phyloP scores from a whole-genome alignment of 352 stramenopile genomes.

The Phytophthora aleatoria region DNA sequence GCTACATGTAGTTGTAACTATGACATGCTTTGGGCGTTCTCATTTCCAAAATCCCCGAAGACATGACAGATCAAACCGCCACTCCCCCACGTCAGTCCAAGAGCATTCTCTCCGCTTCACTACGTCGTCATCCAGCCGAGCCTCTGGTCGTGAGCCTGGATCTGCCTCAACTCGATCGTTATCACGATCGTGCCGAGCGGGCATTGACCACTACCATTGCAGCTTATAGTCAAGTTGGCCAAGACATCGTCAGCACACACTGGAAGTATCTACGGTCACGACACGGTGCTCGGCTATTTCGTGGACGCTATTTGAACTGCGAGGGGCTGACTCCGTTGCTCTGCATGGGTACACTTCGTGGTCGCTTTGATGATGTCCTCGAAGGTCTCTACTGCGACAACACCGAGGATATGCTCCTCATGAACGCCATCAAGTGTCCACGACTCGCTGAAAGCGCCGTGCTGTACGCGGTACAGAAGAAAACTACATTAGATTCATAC shows the following conservation, averaged over 20 bases:
- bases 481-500: slow-evolving; percentile 24
- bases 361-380: slow-evolving; percentile 43
- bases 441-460: slow-evolving; percentile 32
- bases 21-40: no score
- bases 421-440: slow-evolving; percentile 34
- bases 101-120: slow-evolving; percentile 1
- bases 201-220: slow-evolving; percentile 31
- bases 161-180: slow-evolving; percentile 27
- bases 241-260: slow-evolving; percentile 26
- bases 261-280: slow-evolving; percentile 39
- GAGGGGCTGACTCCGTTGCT: slow-evolving; percentile 23
- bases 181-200: slow-evolving; percentile 29
- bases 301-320: slow-evolving; percentile 10
- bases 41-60: no score
- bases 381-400: slow-evolving; percentile 38
- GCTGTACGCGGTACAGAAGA: slow-evolving; percentile 27
- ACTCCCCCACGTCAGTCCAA: neutral
- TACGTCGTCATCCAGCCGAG: slow-evolving; percentile 8
- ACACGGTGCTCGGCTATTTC: slow-evolving; percentile 30
- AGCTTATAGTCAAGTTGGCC: slow-evolving; percentile 31
- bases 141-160: slow-evolving; percentile 1
- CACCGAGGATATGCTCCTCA: slow-evolving; percentile 38
- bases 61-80: no score
- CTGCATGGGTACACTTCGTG: slow-evolving; percentile 32
- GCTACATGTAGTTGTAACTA: no score